Conservation (phyloP, 2,329 filamentous ascomycete species). For the Botrytis fragariae region DNA sequence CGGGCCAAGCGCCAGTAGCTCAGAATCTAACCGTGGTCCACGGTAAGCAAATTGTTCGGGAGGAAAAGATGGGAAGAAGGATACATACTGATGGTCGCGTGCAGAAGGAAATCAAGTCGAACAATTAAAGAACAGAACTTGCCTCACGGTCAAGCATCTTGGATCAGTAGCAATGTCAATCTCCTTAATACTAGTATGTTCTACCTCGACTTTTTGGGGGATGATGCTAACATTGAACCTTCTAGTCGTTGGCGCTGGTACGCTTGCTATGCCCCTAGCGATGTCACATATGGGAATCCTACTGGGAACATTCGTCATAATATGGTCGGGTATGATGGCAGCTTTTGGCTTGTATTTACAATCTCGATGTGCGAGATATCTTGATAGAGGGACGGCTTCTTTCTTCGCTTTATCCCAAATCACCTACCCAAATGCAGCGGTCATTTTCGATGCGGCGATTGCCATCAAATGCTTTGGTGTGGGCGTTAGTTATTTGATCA, state of each 20-base stretch:
- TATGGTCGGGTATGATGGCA: constrained; percentile 87
- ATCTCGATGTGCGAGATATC: constrained; percentile 85
- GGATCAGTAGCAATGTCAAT: constrained; percentile 90
- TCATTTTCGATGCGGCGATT: constrained; percentile 93
- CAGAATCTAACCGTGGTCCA: constrained; percentile 32
- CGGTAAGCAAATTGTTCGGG: constrained; percentile 24
- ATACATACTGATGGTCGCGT: constrained; percentile 10
- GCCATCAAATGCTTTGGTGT: constrained; percentile 98
- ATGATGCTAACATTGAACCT: constrained; percentile 26
- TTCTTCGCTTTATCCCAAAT: constrained; percentile 98
- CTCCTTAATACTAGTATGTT: constrained; percentile 87
- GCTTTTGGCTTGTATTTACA: constrained; percentile 95
- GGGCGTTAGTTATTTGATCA: constrained; percentile 95
- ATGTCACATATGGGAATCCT: constrained; percentile 94
- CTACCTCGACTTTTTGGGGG: constrained; percentile 20
- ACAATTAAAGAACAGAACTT: constrained; percentile 66
- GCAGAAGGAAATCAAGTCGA: constrained; percentile 32
- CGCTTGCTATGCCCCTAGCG: constrained; percentile 82
- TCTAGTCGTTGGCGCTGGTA: constrained; percentile 88
- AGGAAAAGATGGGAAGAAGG: neutral
- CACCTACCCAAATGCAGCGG: constrained; percentile 92
- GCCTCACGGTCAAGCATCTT: constrained; percentile 71
- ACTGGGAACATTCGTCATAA: constrained; percentile 76
- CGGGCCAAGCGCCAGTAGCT: constrained; percentile 27
- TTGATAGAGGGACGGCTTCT: constrained; percentile 82